Percentiles rank a stretch among this genome's conserved stretches.
Conservation (phyloP, 2,329 filamentous ascomycete species). For the Stemphylium lycopersici region DNA sequence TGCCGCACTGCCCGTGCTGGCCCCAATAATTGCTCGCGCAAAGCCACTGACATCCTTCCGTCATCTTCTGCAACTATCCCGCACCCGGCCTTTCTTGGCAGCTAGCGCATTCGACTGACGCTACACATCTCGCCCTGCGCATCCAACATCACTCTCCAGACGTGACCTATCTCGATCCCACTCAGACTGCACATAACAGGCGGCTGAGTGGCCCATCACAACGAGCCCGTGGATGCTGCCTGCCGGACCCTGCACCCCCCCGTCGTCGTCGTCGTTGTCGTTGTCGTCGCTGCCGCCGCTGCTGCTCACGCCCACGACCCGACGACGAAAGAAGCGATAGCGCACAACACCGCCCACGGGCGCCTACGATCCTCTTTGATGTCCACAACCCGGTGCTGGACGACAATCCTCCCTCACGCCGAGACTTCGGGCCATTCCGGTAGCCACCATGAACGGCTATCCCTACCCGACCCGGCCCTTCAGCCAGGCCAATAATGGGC, state of each 20-base stretch:
- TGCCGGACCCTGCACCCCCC: not conserved
- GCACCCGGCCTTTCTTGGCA: conserved; percentile 19
- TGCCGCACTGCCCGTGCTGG: conserved; percentile 1
- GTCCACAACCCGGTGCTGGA: conserved; percentile 13
- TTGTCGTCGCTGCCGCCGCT: not conserved
- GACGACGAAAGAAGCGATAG: conserved; percentile 18
- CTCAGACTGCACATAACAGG: not conserved
- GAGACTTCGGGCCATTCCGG: not conserved
- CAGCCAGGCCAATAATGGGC: conserved; percentile 28
- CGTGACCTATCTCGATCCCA: not conserved
- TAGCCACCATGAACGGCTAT: conserved; percentile 48
- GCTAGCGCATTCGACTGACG: conserved; percentile 16
- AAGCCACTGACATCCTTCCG: conserved; percentile 18
- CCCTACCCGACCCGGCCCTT: conserved; percentile 44
- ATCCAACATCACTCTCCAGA: conserved; percentile 10
- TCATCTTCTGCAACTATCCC: conserved; percentile 16
- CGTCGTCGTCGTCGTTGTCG: not conserved
- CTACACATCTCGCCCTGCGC: conserved; percentile 17
- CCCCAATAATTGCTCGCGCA: conserved; percentile 4
- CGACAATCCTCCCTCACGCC: not conserved
- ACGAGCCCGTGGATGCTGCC: not conserved
- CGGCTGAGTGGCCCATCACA: not conserved
- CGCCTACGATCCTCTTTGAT: conserved; percentile 11
- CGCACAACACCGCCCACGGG: conserved; percentile 12
- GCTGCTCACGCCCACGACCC: conserved; percentile 2